phyloP scores from a whole-genome alignment of 129 eudicot species.

The Lactuca sativa region DNA sequence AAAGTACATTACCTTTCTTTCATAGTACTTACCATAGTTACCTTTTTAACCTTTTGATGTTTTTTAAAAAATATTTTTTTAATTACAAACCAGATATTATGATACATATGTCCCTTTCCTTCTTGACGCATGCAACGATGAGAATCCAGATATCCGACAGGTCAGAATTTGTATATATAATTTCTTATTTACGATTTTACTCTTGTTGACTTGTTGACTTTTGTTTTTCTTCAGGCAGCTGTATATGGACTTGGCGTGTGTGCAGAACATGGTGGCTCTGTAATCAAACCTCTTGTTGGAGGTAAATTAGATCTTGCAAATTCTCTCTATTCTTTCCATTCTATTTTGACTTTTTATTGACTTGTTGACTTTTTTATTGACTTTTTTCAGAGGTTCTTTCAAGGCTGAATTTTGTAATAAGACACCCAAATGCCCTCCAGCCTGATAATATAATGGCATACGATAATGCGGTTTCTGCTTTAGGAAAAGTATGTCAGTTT shows the following conservation, averaged over 20 bases:
- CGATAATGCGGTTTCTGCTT: constrained; percentile 97
- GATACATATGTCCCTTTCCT: constrained; percentile 95
- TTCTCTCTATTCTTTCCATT: neutral
- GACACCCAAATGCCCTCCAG: constrained; percentile 73
- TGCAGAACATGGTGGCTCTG: constrained; percentile 94
- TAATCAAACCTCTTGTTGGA: constrained; percentile 84
- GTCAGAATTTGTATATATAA: constrained; percentile 34
- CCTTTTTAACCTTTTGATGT: neutral
- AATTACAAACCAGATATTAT: constrained; percentile 58
- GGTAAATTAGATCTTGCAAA: constrained; percentile 40
- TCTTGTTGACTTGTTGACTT: neutral
- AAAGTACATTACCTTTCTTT: constrained; percentile 36
- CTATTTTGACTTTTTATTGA: neutral
- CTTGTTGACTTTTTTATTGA: neutral
- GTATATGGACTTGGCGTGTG: constrained; percentile 99
- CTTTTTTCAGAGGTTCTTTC: constrained; percentile 88
- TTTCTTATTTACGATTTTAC: constrained; percentile 9
- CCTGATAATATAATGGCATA: constrained; percentile 94
- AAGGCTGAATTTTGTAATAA: constrained; percentile 85
- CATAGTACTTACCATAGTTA: neutral
- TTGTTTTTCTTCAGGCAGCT: constrained; percentile 69
- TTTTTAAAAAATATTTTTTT: neutral
- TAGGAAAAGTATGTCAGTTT: constrained; percentile 93
- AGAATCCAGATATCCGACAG: constrained; percentile 93
- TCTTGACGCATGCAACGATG: constrained; percentile 97